Base-by-base conservation (phyloP, 169 alveolate genomes). In the Cryptosporidium meleagridis region DNA sequence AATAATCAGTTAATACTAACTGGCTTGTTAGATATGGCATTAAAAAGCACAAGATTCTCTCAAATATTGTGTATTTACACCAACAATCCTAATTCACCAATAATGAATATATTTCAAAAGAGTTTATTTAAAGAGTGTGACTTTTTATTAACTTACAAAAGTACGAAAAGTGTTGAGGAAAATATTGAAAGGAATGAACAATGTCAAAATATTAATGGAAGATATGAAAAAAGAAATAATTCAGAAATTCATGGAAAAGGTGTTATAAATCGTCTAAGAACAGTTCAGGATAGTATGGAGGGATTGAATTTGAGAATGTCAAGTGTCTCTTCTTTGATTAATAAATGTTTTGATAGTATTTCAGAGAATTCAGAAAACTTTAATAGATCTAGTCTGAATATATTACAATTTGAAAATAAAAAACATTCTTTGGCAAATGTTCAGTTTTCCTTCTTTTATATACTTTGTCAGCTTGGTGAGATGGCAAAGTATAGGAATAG, bases 21-120 rank as follows among this genome's bases (percentile, higher is more conserved):
- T 5, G 39, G 89, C 23, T 48, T 80, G 16, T 62, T 80, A 29
- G 89, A 80, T 80, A 80, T 80, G 89, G 89, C 89, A 80, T n/a
- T 80, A 80, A 41, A 61, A 62, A 80, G 65, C 23, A 62, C 72
- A 18, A 35, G 44, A 14, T 80, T 80, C 62, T 37, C 89, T 0
- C 89, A 80, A n/a, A 80, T 80, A 41, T 26, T 80, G 26, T 80
- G 69, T 21, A 59, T 80, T 2, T 80, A 80, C 55, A 70, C 75
- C 16, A 80, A 80, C 21, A 65, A 80, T 29, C 73, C 75, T 2
- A 80, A 62, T 41, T 80, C 89, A 41, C 18, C 67, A 14, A 39
- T 59, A 41, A 31, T 80, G 70, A 37, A 35, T 18, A n/a, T 80
- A 18, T 65, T 80, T 9, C 89, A 80, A 62, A 80, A 65, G 33